Evolutionary conservation across 2,329 filamentous ascomycete species (phyloP).

Genomic region (Colletotrichum sp.): DNA sequence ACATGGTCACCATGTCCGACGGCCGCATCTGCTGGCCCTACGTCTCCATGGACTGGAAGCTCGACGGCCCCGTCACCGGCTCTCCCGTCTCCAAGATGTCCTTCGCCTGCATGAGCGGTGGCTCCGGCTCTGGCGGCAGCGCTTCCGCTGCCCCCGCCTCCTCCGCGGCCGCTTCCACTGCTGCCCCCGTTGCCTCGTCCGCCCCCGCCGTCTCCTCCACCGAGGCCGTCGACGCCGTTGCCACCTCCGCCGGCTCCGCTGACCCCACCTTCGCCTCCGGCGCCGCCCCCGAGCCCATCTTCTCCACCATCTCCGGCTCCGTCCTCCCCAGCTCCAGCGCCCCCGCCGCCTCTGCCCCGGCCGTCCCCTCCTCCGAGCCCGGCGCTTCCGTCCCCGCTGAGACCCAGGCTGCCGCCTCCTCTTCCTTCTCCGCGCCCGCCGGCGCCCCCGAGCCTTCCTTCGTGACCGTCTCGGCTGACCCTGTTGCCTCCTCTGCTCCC

Average conservation of each 20-base stretch:
- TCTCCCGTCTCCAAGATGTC: constrained; percentile 49
- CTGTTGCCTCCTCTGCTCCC: background rate
- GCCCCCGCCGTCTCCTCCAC: background rate
- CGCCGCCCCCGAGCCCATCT: constrained; percentile 4
- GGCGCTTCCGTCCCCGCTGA: background rate
- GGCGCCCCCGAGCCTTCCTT: background rate
- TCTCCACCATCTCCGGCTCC: constrained; percentile 4
- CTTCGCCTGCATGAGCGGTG: constrained; percentile 51
- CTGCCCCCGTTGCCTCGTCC: background rate
- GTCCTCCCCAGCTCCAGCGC: background rate
- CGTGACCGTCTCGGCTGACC: background rate
- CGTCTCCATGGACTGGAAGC: constrained; percentile 59
- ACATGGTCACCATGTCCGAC: constrained; percentile 65
- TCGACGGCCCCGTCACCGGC: constrained; percentile 34
- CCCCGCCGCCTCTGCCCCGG: background rate
- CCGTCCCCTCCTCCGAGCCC: background rate
- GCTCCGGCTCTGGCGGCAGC: constrained; percentile 45
- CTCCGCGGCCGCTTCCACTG: background rate
- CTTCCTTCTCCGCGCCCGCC: background rate
- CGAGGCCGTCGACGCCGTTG: constrained; percentile 1
- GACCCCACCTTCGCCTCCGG: constrained; percentile 4
- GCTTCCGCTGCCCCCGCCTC: constrained; percentile 32
- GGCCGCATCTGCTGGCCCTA: constrained; percentile 68
- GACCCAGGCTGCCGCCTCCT: background rate
- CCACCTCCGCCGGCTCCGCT: background rate